Evolutionary conservation across 225 moss, liverwort and hornwort species (phyloP).

Genomic region (Physcomitrium patens): DNA sequence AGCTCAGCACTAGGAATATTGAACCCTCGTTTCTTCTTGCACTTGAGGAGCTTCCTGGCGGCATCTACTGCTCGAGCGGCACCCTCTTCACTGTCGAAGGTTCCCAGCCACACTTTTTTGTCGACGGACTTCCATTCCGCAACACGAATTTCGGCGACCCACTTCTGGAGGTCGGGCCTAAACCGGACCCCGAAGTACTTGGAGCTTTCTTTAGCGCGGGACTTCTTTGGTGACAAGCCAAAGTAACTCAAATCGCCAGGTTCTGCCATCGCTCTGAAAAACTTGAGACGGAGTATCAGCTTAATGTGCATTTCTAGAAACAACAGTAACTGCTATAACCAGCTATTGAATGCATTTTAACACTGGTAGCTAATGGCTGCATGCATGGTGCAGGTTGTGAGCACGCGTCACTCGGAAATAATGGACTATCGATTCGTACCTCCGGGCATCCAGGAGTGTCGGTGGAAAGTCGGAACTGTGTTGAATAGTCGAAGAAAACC

Average conservation of each 20-base stretch:
- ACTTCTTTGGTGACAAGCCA: slow-evolving; percentile 2
- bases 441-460: too few species aligned
- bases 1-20: slow-evolving; percentile 33
- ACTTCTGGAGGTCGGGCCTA: slow-evolving; percentile 39
- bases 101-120: slow-evolving; percentile 45
- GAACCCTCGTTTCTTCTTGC: slow-evolving; percentile 17
- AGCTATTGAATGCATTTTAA: too few species aligned
- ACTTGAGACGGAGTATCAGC: background rate
- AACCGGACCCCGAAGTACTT: slow-evolving; percentile 43
- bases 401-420: too few species aligned
- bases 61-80: slow-evolving; percentile 49
- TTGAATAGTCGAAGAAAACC: too few species aligned
- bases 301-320: too few species aligned
- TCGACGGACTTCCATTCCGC: slow-evolving; percentile 33
- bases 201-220: slow-evolving; percentile 22
- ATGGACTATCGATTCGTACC: too few species aligned
- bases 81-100: slow-evolving; percentile 38
- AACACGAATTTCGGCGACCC: slow-evolving; percentile 44
- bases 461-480: too few species aligned
- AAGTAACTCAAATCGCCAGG: background rate
- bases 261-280: background rate
- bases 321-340: too few species aligned
- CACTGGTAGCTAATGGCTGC: too few species aligned
- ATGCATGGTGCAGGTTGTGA: too few species aligned
- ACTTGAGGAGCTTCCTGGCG: slow-evolving; percentile 32